These are phyloP conservation scores for Curvularia eragrostidis DNA, from an alignment of 2,329 filamentous ascomycete genomes.

Conservation along the genomic window DNA sequence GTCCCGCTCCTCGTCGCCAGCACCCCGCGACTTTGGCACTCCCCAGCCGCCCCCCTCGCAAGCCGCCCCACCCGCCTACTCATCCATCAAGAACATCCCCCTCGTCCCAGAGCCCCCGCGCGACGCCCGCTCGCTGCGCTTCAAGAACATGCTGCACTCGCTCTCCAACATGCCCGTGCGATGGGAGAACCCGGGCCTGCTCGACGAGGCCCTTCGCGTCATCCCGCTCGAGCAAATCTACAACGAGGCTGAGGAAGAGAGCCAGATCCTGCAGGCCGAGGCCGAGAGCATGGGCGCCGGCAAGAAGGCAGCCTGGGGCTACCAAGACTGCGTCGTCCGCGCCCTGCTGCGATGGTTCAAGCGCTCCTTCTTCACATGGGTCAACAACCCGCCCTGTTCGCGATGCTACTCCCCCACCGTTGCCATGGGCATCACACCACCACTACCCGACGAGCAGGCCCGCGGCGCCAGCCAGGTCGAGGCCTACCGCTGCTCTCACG, in stretches of 20 bases:
- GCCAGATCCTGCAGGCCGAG: slow-evolving; percentile 83
- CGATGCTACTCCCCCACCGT: slow-evolving; percentile 83
- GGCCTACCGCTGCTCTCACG: slow-evolving; percentile 83
- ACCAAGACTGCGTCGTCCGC: slow-evolving; percentile 94
- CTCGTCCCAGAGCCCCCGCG: slow-evolving; percentile 76
- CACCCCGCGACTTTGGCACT: slow-evolving; percentile 56
- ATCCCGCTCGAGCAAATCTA: slow-evolving; percentile 93
- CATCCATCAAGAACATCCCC: slow-evolving; percentile 68
- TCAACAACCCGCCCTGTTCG: slow-evolving; percentile 90
- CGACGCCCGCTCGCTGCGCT: slow-evolving; percentile 57
- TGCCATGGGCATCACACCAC: slow-evolving; percentile 80
- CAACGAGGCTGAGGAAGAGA: slow-evolving; percentile 90
- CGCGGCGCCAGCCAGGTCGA: slow-evolving; percentile 88
- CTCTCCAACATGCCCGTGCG: slow-evolving; percentile 87
- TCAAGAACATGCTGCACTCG: slow-evolving; percentile 77
- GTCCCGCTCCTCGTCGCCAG: slow-evolving; percentile 66
- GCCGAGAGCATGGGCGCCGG: slow-evolving; percentile 85
- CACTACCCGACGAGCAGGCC: slow-evolving; percentile 86
- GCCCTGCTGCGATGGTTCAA: slow-evolving; percentile 96
- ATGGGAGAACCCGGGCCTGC: slow-evolving; percentile 93
- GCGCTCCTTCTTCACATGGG: slow-evolving; percentile 91
- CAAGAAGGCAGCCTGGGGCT: slow-evolving; percentile 87
- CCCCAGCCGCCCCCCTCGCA: slow-evolving; percentile 44
- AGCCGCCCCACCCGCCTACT: slow-evolving; percentile 63
- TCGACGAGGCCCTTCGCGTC: slow-evolving; percentile 87